These are phyloP conservation scores for Leonotis leonurus DNA, from an alignment of 257 asterid species.

Conservation along the genomic window DNA sequence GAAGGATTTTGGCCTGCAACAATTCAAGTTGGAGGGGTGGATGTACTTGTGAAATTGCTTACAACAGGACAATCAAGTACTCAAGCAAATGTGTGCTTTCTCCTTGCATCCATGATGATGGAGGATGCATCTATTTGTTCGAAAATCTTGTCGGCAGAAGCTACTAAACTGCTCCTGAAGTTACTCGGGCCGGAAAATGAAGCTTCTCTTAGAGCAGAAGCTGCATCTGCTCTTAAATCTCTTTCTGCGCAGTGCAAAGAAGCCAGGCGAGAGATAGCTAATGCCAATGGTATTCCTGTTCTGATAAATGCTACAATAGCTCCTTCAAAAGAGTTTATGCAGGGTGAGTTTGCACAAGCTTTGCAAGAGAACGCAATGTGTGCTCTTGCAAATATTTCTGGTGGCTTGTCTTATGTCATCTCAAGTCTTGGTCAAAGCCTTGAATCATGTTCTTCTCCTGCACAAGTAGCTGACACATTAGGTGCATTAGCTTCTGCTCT, in stretches of 20 bases:
- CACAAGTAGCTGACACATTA: slow-evolving; percentile 92
- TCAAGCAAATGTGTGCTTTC: slow-evolving; percentile 96
- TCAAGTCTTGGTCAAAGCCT: slow-evolving; percentile 99
- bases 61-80: slow-evolving; percentile 75
- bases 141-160: slow-evolving; percentile 66
- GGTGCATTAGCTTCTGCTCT: slow-evolving; percentile 99
- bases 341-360: slow-evolving; percentile 97
- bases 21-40: slow-evolving; percentile 80
- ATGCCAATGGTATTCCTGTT: slow-evolving; percentile 82
- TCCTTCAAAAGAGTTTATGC: slow-evolving; percentile 99
- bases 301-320: slow-evolving; percentile 96
- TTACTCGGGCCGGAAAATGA: slow-evolving; percentile 84
- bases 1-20: slow-evolving; percentile 96
- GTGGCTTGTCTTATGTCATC: slow-evolving; percentile 87
- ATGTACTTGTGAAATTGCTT: slow-evolving; percentile 77
- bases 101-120: slow-evolving; percentile 94
- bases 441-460: slow-evolving; percentile 84
- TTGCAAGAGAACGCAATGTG: slow-evolving; percentile 99
- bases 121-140: slow-evolving; percentile 89
- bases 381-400: slow-evolving; percentile 98
- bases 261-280: slow-evolving; percentile 76
- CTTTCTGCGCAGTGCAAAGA: slow-evolving; percentile 94
- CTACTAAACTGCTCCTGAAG: slow-evolving; percentile 76
- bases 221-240: slow-evolving; percentile 94
- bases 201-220: slow-evolving; percentile 93